Base-by-base conservation (phyloP, 2,329 filamentous ascomycete species). In the Boeremia lycopersici region DNA sequence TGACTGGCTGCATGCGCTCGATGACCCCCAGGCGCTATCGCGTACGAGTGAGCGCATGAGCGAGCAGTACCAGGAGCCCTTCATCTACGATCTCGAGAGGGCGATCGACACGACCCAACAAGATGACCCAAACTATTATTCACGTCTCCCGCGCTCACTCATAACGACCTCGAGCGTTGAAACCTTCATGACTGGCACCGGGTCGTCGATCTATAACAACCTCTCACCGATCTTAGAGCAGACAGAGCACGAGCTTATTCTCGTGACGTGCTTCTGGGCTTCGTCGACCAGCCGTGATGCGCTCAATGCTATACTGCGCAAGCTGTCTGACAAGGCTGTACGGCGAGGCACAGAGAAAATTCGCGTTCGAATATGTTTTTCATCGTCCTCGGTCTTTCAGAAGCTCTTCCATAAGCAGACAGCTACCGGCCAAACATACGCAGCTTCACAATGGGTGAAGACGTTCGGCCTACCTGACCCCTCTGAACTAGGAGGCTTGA, bases 181-280 rank as follows among this genome's bases (percentile, higher is more conserved):
- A 39, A 65, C 63, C 2, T 70, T 81, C 44, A 60, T 64, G n/a
- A 75, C 78, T 5, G 79, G 79, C 10, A 81, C 78, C 1, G 80
- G 79, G 38, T 73, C 72, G 17, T 63, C 69, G 7, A 74, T 82
- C 46, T 80, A 75, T 65, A 42, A 63, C 19, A 13, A 31, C 5
- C 5, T 44, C 2, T 66, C 72, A 3, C 85, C 88, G 1, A 84
- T 86, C 8, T 81, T 93, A 3, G 75, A 84, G 4, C 69, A 76
- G 0, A 86, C 89, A 2, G 77, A 82, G 31, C 75, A 81, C 42
- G 89, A 91, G 64, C 77, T 93, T 26, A 84, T 92, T 54, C 81
- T 95, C 36, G 88, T 92, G 6, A 93, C 90, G 8, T 93, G 90
- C 73, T 95, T 93, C 75, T 93, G 90, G 89, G 86, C 90, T 0